phyloP scores from a whole-genome alignment of 441 rosid genomes.

The Erodium moschatum region DNA sequence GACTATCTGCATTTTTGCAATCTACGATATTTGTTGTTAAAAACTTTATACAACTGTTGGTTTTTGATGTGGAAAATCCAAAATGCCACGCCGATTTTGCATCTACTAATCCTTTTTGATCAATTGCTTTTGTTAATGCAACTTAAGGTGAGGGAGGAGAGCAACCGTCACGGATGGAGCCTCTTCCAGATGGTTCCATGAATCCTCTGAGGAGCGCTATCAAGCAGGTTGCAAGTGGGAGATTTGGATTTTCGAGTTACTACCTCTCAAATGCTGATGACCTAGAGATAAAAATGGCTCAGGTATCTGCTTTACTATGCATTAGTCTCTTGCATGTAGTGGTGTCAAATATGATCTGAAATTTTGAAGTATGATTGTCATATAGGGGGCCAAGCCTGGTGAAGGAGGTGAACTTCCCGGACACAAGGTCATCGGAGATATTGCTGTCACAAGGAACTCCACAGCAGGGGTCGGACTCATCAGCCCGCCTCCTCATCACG shows the following conservation, averaged over 20 bases:
- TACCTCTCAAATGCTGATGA: constrained; percentile 98
- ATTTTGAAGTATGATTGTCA: constrained; percentile 12
- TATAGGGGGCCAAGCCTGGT: constrained; percentile 99
- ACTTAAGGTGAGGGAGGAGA: constrained; percentile 97
- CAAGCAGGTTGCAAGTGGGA: constrained; percentile 99
- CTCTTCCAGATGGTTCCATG: constrained; percentile 83
- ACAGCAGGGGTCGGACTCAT: constrained; percentile 99
- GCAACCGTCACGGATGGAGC: constrained; percentile 95
- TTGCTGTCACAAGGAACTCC: constrained; percentile 92
- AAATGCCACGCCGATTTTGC: too few species aligned
- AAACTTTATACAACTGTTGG: too few species aligned
- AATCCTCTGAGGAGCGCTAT: constrained; percentile 97
- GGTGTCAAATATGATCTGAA: not conserved
- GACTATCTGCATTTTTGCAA: too few species aligned
- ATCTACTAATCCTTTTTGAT: too few species aligned
- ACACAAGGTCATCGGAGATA: constrained; percentile 97
- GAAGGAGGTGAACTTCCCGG: constrained; percentile 99
- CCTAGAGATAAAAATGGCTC: constrained; percentile 98
- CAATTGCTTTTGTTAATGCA: not conserved
- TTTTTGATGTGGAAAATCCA: too few species aligned
- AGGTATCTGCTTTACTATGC: constrained; percentile 43
- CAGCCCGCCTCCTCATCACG: constrained; percentile 99
- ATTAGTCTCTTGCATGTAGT: too few species aligned
- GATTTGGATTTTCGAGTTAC: constrained; percentile 97
- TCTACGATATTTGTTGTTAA: too few species aligned